phyloP scores from a whole-genome alignment of 768 basidiomycete genomes.

The Tremella yokohamensis region DNA sequence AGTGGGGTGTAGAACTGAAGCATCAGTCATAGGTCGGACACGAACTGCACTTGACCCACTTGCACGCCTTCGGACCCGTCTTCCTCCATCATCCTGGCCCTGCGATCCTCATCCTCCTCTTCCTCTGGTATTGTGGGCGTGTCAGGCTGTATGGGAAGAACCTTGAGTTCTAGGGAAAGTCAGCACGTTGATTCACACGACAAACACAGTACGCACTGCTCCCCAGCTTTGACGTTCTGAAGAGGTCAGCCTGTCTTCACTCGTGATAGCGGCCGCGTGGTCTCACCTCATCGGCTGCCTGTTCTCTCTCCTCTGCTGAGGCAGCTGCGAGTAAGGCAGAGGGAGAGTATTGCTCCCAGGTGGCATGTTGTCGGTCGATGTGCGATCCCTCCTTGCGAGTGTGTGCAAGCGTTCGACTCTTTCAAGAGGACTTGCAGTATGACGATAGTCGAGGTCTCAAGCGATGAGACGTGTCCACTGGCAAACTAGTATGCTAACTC shows the following conservation, averaged over 20 bases:
- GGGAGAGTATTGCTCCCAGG: conserved; percentile 37
- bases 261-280: not conserved
- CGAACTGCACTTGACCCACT: conserved; percentile 21
- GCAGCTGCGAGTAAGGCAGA: conserved; percentile 45
- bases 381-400: no score
- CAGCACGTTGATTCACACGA: not conserved
- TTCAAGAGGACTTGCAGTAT: no score
- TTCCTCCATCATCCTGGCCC: conserved; percentile 15
- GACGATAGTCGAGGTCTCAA: no score
- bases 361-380: conserved; percentile 17
- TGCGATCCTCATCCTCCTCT: conserved; percentile 43
- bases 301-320: conserved; percentile 40
- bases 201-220: conserved; percentile 30
- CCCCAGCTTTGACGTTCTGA: conserved; percentile 49
- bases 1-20: conserved; percentile 86
- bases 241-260: not conserved
- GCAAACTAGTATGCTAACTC: no score
- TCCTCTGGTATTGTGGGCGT: conserved; percentile 38
- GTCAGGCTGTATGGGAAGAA: conserved; percentile 48
- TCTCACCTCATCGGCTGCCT: conserved; percentile 50
- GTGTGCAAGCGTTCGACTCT: no score
- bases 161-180: conserved; percentile 44
- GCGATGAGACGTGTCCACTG: no score
- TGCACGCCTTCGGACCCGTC: conserved; percentile 46
- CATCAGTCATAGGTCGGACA: not conserved